These are phyloP conservation scores for Miscanthus sacchariflorus DNA, from an alignment of 202 grass and related monocot species.

Conservation along the genomic window DNA sequence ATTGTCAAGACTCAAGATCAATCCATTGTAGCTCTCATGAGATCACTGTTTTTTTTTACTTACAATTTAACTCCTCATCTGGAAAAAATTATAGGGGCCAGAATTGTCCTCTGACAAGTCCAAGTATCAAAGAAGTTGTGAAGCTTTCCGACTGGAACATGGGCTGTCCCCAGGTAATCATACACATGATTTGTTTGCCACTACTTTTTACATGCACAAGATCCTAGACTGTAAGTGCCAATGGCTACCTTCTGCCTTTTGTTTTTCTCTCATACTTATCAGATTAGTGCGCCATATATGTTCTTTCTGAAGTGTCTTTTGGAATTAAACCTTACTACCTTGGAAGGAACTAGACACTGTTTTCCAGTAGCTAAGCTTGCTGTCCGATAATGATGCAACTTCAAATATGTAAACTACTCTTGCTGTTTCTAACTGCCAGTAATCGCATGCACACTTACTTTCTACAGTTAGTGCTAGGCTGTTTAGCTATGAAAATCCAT, in stretches of 20 bases:
- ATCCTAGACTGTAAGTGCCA: background rate
- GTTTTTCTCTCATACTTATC: constrained; percentile 20
- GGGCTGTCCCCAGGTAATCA: constrained; percentile 67
- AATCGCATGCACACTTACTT: constrained; percentile 13
- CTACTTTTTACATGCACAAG: constrained; percentile 2
- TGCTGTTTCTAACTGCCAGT: constrained; percentile 4
- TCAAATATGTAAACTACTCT: constrained; percentile 33
- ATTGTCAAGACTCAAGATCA: constrained; percentile 18
- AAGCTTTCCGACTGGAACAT: constrained; percentile 71
- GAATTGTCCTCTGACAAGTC: constrained; percentile 55
- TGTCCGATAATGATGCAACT: constrained; percentile 15
- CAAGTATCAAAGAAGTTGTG: constrained; percentile 60
- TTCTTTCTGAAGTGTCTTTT: constrained; percentile 14
- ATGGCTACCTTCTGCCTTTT: constrained; percentile 3
- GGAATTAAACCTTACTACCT: constrained; percentile 6
- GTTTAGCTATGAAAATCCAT: background rate
- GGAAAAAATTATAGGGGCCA: constrained; percentile 43
- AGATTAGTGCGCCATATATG: background rate
- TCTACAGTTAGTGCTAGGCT: constrained; percentile 11
- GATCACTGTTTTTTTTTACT: background rate
- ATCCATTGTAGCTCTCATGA: constrained; percentile 13
- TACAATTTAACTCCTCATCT: constrained; percentile 25
- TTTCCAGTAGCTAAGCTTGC: constrained; percentile 29
- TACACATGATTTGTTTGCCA: constrained; percentile 9
- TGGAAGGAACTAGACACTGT: constrained; percentile 6